Percentiles rank a stretch among this genome's conserved stretches.
phyloP scores from a whole-genome alignment of 2,329 filamentous ascomycete genomes.

The Trematosphaeria pertusa region DNA sequence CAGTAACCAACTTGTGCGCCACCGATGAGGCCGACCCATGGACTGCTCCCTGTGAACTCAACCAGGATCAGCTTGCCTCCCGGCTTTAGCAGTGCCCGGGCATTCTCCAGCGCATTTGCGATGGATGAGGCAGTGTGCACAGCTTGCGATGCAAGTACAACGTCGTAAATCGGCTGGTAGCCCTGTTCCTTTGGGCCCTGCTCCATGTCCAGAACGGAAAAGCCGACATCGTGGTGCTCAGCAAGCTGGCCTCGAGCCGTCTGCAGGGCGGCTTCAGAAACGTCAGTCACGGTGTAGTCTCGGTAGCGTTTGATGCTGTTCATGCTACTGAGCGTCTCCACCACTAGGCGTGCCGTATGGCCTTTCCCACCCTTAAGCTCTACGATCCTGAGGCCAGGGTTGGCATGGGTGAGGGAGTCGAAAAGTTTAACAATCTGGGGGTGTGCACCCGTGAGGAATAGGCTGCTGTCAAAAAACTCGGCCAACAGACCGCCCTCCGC shows the following conservation, averaged over 20 bases:
- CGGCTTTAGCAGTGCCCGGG: slow-evolving; percentile 39
- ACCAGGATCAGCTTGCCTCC: slow-evolving; percentile 56
- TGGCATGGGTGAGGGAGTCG: neutral
- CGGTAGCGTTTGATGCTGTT: slow-evolving; percentile 3
- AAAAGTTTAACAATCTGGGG: neutral
- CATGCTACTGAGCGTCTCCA: neutral
- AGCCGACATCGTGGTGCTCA: neutral
- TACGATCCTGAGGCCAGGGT: neutral
- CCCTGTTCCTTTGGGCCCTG: slow-evolving; percentile 5
- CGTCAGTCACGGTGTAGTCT: slow-evolving; percentile 16
- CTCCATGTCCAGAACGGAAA: slow-evolving; percentile 9
- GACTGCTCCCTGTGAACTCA: slow-evolving; percentile 37
- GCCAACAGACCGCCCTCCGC: too few species aligned
- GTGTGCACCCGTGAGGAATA: neutral
- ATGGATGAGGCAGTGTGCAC: slow-evolving; percentile 22
- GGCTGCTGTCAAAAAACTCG: too few species aligned
- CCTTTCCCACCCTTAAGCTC: neutral
- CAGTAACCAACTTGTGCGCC: slow-evolving; percentile 23
- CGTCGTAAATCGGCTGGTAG: slow-evolving; percentile 1
- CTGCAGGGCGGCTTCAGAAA: slow-evolving; percentile 10
- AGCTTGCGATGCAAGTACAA: slow-evolving; percentile 3
- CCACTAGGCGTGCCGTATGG: neutral
- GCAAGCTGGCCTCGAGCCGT: slow-evolving; percentile 3
- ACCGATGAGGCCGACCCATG: slow-evolving; percentile 4
- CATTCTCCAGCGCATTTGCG: slow-evolving; percentile 25